A percentile compares a stretch with the other conserved stretches of the same genome.
Evolutionary conservation across 2,329 filamentous ascomycete genomes (phyloP).

Genomic region (Fusarium sulawesiense): DNA sequence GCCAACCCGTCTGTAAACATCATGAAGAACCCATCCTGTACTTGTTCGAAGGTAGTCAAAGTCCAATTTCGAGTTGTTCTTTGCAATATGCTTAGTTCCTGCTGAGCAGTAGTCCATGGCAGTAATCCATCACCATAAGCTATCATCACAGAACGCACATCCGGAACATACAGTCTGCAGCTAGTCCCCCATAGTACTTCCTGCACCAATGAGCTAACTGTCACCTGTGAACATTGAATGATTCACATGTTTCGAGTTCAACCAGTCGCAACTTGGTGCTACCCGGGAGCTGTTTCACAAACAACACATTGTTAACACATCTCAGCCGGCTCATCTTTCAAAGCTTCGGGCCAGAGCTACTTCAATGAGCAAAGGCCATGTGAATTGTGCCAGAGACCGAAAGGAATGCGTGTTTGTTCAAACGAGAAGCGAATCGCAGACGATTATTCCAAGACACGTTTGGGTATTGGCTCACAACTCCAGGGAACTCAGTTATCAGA

Average conservation of each 20-base stretch:
- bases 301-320: not conserved
- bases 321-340: not conserved
- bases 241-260: slow-evolving; percentile 16
- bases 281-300: slow-evolving; percentile 37
- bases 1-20: not conserved
- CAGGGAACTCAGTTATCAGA: not conserved
- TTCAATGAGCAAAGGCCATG: not conserved
- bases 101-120: not conserved
- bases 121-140: not conserved
- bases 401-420: not conserved
- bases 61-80: not conserved
- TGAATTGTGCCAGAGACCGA: slow-evolving; percentile 11
- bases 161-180: not conserved
- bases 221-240: slow-evolving; percentile 7
- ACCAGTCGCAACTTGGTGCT: slow-evolving; percentile 34
- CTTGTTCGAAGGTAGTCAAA: not conserved
- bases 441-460: not conserved
- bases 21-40: not conserved
- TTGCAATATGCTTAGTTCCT: not conserved
- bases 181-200: not conserved
- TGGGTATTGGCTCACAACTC: not conserved
- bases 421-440: not conserved
- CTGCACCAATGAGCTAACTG: slow-evolving; percentile 1
- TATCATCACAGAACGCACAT: no score
- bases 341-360: not conserved